Evolutionary conservation across 176 grass and related monocot species (phyloP).

Genomic region (Eleusine coracana): DNA sequence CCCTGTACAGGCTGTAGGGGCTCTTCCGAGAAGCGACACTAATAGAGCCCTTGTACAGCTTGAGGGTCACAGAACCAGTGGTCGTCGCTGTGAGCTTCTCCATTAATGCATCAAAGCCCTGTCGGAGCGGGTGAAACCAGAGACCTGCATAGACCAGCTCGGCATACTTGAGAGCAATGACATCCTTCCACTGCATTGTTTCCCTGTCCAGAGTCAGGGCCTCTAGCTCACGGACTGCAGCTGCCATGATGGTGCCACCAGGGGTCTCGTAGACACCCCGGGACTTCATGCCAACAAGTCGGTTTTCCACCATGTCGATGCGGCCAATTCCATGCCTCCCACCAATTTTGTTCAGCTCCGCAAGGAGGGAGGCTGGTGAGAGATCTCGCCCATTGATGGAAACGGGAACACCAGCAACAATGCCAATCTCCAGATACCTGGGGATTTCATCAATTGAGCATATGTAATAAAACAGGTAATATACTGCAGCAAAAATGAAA

Average conservation of each 20-base stretch:
- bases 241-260: slow-evolving; percentile 85
- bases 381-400: slow-evolving; percentile 75
- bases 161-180: slow-evolving; percentile 73
- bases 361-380: slow-evolving; percentile 76
- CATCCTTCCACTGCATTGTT: slow-evolving; percentile 80
- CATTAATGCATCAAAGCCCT: slow-evolving; percentile 76
- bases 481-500: slow-evolving; percentile 14
- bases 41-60: slow-evolving; percentile 86
- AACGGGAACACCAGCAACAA: slow-evolving; percentile 72
- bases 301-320: slow-evolving; percentile 90
- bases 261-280: slow-evolving; percentile 92
- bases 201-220: slow-evolving; percentile 72
- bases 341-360: slow-evolving; percentile 77
- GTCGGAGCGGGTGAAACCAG: slow-evolving; percentile 78
- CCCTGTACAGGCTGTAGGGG: slow-evolving; percentile 85
- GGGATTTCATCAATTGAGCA: background rate
- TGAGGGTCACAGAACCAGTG: slow-evolving; percentile 66
- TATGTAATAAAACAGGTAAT: background rate
- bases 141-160: slow-evolving; percentile 86
- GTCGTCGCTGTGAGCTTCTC: slow-evolving; percentile 63
- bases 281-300: slow-evolving; percentile 93
- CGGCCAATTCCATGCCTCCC: slow-evolving; percentile 87
- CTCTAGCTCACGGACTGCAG: slow-evolving; percentile 74
- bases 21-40: slow-evolving; percentile 61
- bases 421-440: slow-evolving; percentile 88